A percentile compares a stretch with the other conserved stretches of the same genome.
phyloP scores from a whole-genome alignment of 208 protist genomes.

The Lotmaria passim region DNA sequence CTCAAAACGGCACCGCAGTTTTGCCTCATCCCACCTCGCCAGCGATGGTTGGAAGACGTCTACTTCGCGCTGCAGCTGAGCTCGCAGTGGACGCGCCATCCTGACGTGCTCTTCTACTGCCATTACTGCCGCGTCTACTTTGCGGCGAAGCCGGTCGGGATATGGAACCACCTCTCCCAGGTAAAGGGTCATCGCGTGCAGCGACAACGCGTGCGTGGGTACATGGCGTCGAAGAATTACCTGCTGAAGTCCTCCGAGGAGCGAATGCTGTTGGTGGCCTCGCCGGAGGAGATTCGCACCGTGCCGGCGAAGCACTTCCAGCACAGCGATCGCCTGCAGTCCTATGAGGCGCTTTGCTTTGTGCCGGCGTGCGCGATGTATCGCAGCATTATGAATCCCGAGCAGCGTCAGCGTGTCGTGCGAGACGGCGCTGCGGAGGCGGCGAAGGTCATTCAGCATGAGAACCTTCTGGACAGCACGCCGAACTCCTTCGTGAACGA shows the following conservation, averaged over 20 bases:
- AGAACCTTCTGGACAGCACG: not conserved
- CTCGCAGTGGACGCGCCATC: not conserved
- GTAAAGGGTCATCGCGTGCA: not conserved
- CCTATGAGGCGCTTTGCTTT: not conserved
- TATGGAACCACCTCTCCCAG: constrained; percentile 20
- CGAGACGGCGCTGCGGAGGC: constrained; percentile 13
- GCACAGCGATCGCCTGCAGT: not conserved
- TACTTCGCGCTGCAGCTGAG: constrained; percentile 14
- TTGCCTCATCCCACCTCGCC: constrained; percentile 17
- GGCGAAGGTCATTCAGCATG: not conserved
- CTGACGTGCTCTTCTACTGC: constrained; percentile 15
- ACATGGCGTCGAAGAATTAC: not conserved
- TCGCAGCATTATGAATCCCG: not conserved
- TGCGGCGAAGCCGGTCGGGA: not conserved
- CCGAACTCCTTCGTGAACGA: not conserved
- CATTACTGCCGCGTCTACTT: constrained; percentile 26
- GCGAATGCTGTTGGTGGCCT: not conserved
- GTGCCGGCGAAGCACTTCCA: constrained; percentile 4
- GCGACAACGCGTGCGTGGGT: constrained; percentile 9
- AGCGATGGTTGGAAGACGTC: constrained; percentile 9
- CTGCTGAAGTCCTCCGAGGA: constrained; percentile 8
- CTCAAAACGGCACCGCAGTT: not conserved
- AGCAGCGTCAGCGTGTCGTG: constrained; percentile 1
- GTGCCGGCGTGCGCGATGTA: constrained; percentile 3
- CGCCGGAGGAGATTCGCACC: not conserved